phyloP scores from a whole-genome alignment of 139 green algal species.

The Diplosphaera chodatii region DNA sequence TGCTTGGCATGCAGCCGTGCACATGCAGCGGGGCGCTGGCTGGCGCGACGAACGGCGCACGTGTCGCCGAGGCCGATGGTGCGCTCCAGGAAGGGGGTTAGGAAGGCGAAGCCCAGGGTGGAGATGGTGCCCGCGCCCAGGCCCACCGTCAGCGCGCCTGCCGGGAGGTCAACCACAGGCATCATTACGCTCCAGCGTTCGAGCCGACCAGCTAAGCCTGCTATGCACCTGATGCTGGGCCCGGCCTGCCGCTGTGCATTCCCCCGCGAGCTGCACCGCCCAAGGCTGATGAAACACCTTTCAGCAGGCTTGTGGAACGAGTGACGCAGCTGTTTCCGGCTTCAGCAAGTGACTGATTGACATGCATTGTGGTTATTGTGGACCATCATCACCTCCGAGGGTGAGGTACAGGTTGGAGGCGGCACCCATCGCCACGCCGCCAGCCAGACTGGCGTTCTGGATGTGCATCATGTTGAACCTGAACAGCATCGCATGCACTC shows the following conservation, averaged over 20 bases:
- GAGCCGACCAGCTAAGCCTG: too few relatives aligned
- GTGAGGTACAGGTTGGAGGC: slow-evolving; percentile 18
- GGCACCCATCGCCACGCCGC: slow-evolving; percentile 59
- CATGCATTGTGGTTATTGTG: too few relatives aligned
- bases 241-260: too few relatives aligned
- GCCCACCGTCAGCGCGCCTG: slow-evolving; percentile 40
- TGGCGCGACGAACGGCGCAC: slow-evolving; percentile 13
- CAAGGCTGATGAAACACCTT: too few relatives aligned
- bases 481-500: too few relatives aligned
- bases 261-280: too few relatives aligned
- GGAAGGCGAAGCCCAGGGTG: slow-evolving; percentile 37
- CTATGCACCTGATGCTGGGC: too few relatives aligned
- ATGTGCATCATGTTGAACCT: slow-evolving; percentile 33
- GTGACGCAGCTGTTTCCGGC: too few relatives aligned
- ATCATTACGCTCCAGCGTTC: too few relatives aligned
- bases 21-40: too few relatives aligned
- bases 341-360: too few relatives aligned
- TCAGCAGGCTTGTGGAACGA: too few relatives aligned
- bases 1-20: not conserved
- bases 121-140: slow-evolving; percentile 31
- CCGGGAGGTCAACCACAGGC: not conserved
- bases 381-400: slow-evolving; percentile 9
- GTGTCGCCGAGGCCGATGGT: slow-evolving; percentile 52
- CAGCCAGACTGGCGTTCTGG: slow-evolving; percentile 52
- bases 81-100: slow-evolving; percentile 37